phyloP scores from a whole-genome alignment of 2,329 filamentous ascomycete species.

The Paraconiothyrium sp. region DNA sequence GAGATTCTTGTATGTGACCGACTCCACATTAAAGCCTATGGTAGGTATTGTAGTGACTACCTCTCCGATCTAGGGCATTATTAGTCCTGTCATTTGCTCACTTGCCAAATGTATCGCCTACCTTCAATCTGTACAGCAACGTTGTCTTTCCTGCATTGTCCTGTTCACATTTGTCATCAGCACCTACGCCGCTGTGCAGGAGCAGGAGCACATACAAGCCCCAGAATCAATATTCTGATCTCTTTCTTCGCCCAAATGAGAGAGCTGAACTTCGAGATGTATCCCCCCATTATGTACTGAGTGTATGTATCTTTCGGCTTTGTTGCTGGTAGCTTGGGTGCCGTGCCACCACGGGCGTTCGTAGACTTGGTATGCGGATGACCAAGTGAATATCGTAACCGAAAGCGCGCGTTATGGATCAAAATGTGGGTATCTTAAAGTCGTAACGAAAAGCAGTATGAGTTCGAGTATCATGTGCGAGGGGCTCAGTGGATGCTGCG shows the following conservation, averaged over 20 bases:
- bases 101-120: slow-evolving; percentile 49
- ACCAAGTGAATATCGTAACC: not conserved
- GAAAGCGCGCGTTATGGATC: not conserved
- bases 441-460: not conserved
- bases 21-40: slow-evolving; percentile 99
- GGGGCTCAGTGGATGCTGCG: slow-evolving; percentile 3
- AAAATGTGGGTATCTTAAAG: not conserved
- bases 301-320: slow-evolving; percentile 8
- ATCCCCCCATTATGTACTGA: slow-evolving; percentile 41
- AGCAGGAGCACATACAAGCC: slow-evolving; percentile 73
- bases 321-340: slow-evolving; percentile 4
- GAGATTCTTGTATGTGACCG: slow-evolving; percentile 96
- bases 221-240: slow-evolving; percentile 93
- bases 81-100: not conserved
- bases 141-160: slow-evolving; percentile 99
- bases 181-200: slow-evolving; percentile 5
- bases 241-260: slow-evolving; percentile 88
- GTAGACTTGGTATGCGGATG: not conserved
- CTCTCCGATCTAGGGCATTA: slow-evolving; percentile 80
- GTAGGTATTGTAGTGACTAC: slow-evolving; percentile 99
- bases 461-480: not conserved
- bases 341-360: not conserved
- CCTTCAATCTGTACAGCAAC: slow-evolving; percentile 93
- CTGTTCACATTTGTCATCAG: slow-evolving; percentile 59
- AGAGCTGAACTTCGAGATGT: slow-evolving; percentile 41